These are phyloP conservation scores for Dictyostelium discoideum DNA, from an alignment of 78 protist genomes.

Conservation along the genomic window DNA sequence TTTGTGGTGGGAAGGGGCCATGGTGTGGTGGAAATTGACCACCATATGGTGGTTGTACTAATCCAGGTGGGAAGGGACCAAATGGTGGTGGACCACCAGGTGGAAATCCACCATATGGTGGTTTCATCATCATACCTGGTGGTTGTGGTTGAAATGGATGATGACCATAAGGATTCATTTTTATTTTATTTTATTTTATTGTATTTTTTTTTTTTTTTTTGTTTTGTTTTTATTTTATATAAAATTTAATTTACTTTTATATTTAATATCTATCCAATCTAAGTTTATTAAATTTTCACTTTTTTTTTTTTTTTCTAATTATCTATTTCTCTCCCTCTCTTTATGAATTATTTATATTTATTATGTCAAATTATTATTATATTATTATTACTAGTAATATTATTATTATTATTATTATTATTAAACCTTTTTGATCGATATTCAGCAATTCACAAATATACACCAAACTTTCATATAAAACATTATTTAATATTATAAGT, in stretches of 20 bases:
- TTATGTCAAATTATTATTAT: no score
- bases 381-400: no score
- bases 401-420: no score
- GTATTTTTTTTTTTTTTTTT: background rate
- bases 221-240: no score
- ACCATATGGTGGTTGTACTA: background rate
- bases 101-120: background rate
- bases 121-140: slow-evolving; percentile 24
- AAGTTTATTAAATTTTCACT: no score
- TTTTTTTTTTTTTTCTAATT: no score
- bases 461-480: no score
- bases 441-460: no score
- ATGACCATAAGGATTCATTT: slow-evolving; percentile 21
- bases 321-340: background rate
- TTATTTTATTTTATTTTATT: background rate
- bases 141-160: background rate
- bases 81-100: background rate
- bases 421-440: no score
- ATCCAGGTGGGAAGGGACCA: background rate
- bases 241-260: background rate
- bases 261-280: background rate
- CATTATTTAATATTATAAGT: background rate
- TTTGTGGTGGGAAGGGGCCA: background rate
- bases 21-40: background rate
- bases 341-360: no score